Conservation (phyloP, 495 filamentous ascomycete genomes). For the Aspergillus steynii region DNA sequence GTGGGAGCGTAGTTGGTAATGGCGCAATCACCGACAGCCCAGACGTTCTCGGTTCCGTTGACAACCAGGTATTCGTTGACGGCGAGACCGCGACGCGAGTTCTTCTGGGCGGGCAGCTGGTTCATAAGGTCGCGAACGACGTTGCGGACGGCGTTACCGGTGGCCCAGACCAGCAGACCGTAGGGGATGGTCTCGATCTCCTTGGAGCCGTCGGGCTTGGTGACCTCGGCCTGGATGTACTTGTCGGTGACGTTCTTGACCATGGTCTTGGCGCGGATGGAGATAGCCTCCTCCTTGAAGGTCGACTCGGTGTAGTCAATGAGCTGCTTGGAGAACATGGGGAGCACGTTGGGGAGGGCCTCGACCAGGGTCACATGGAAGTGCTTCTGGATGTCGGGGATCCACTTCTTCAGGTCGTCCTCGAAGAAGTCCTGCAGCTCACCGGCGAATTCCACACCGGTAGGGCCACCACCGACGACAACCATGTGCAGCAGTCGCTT, state of each 20-base stretch:
- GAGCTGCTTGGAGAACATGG: constrained; percentile 98
- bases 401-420: constrained; percentile 95
- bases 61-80: constrained; percentile 99
- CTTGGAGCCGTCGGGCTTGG: constrained; percentile 84
- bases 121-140: constrained; percentile 87
- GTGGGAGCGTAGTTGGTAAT: constrained; percentile 97
- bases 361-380: constrained; percentile 98
- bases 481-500: constrained; percentile 98
- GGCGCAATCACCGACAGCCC: constrained; percentile 88
- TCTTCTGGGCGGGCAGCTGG: constrained; percentile 90
- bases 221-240: constrained; percentile 87
- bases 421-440: constrained; percentile 99
- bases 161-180: constrained; percentile 96
- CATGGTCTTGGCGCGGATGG: constrained; percentile 97
- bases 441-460: constrained; percentile 96
- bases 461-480: constrained; percentile 96
- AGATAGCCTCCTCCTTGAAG: constrained; percentile 97
- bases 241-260: constrained; percentile 97
- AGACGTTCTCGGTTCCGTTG: constrained; percentile 93
- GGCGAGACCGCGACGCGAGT: constrained; percentile 89
- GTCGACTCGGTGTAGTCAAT: constrained; percentile 99
- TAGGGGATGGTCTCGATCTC: constrained; percentile 80
- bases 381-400: constrained; percentile 89
- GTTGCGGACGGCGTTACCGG: constrained; percentile 89
- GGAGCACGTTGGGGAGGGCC: constrained; percentile 95